Evolutionary conservation across 805 yeast species (phyloP).

Genomic region (Candida pini): DNA sequence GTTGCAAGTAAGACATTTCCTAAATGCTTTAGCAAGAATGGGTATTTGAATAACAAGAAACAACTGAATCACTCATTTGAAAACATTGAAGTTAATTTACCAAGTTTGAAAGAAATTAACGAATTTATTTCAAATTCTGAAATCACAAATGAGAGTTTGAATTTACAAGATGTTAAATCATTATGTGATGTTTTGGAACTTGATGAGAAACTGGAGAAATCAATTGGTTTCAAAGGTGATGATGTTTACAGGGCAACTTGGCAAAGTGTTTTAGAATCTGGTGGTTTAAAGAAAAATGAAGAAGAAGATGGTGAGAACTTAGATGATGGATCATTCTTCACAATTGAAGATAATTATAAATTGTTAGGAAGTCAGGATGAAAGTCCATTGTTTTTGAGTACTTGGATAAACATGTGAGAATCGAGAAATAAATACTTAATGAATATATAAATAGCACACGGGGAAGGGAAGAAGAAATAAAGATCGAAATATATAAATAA

Average conservation of each 20-base stretch:
- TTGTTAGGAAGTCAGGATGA: conserved; percentile 19
- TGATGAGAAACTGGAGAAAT: conserved; percentile 78
- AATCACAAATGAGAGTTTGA: conserved; percentile 78
- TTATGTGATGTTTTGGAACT: conserved; percentile 82
- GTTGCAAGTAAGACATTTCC: conserved; percentile 76
- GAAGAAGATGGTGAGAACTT: conserved; percentile 26
- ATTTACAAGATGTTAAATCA: conserved; percentile 65
- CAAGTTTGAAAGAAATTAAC: conserved; percentile 67
- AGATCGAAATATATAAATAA: neutral
- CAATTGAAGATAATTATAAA: conserved; percentile 27
- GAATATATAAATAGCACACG: conserved; percentile 2
- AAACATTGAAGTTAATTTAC: conserved; percentile 44
- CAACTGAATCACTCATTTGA: conserved; percentile 25
- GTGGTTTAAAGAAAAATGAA: conserved; percentile 35
- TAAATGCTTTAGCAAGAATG: conserved; percentile 48
- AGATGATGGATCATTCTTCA: conserved; percentile 24
- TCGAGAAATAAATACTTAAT: neutral
- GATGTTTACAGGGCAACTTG: conserved; percentile 76
- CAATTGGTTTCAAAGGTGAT: conserved; percentile 23
- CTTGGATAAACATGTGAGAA: conserved; percentile 24
- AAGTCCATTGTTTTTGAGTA: conserved; percentile 22
- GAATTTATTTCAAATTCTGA: conserved; percentile 67
- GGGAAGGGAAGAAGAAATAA: conserved; percentile 1
- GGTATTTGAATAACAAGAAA: conserved; percentile 14
- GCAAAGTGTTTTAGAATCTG: conserved; percentile 72